Percentiles rank a stretch among this genome's conserved stretches.
Conservation (phyloP, 441 rosid species). For the Gossypium schwendimanii region DNA sequence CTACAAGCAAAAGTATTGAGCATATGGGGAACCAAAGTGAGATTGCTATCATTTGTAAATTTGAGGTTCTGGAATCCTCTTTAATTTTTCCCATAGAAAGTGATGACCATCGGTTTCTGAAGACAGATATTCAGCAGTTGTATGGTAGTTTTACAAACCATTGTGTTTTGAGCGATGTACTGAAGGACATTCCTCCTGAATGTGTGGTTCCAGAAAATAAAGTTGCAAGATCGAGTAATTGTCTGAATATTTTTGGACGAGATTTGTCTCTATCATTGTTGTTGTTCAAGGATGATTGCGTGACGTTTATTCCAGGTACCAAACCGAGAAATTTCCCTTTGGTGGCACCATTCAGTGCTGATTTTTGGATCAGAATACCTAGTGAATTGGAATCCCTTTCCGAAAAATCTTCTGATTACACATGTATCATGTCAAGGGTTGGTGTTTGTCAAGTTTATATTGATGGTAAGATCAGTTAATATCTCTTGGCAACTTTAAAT, state of each 20-base stretch:
- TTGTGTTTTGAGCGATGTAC: conserved; percentile 32
- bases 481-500: conserved; percentile 13
- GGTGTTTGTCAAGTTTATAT: conserved; percentile 47
- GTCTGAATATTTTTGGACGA: conserved; percentile 69
- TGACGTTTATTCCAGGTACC: conserved; percentile 27
- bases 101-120: conserved; percentile 47
- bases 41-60: conserved; percentile 43
- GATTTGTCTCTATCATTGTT: conserved; percentile 48
- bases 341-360: conserved; percentile 51
- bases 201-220: conserved; percentile 44
- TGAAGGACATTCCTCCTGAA: conserved; percentile 52
- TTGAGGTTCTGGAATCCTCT: conserved; percentile 73
- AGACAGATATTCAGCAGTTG: conserved; percentile 51
- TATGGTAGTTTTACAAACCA: conserved; percentile 41
- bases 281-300: conserved; percentile 38
- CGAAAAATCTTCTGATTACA: conserved; percentile 29
- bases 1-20: conserved; percentile 24
- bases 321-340: conserved; percentile 31
- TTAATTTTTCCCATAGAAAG: conserved; percentile 54
- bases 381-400: conserved; percentile 26
- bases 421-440: conserved; percentile 67
- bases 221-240: conserved; percentile 40
- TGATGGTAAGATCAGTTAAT: conserved; percentile 53
- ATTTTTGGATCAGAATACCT: conserved; percentile 80
- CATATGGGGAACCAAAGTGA: conserved; percentile 19